Base-by-base conservation (phyloP, 306 rosid species). In the Gleditsia sinensis region DNA sequence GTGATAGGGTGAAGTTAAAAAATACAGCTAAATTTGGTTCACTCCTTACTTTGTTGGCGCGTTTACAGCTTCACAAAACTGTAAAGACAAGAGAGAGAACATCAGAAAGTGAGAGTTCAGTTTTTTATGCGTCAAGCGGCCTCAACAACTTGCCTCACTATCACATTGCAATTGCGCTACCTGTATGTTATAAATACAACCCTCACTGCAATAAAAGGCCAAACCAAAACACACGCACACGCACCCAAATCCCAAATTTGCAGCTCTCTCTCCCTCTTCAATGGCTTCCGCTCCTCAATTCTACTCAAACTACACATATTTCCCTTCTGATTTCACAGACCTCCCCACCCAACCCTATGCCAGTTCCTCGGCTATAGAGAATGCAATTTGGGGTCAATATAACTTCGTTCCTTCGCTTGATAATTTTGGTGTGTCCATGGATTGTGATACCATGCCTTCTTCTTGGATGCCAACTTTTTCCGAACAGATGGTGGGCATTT, bases 241-340 rank as follows among this genome's bases (percentile, higher is more conserved):
- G 24, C 6, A 16, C 3, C 43, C 27, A 27, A 28, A 16, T 43
- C 49, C 9, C 9, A 10, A 17, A 13, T 20, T 59, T 30, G 2
- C 46, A 48, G 59, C 45, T 56, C 21, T 25, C 23, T 33, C 32
- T 50, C 80, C 65, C 25, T 74, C 82, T 42, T 60, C 75, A 66
- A 90, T 90, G 93, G 84, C 83, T 72, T 85, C 90, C 40, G 59
- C 78, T 76, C 82, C 83, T 75, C 86, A 84, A 14, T 82, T 88
- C 79, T 86, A 86, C 75, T 32, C 85, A 72, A 78, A 75, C 82
- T 78, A 76, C 46, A 49, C 86, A 9, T n/a, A n/a, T n/a, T 83
- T 84, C 74, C 78, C 84, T 49, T 11, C 68, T 42, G 67, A 76
- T 59, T 64, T 83, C 34, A 39, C 62, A 0, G 82, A 73, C 19